Conservation (phyloP, 257 asterid genomes). For the Fraxinus americana region DNA sequence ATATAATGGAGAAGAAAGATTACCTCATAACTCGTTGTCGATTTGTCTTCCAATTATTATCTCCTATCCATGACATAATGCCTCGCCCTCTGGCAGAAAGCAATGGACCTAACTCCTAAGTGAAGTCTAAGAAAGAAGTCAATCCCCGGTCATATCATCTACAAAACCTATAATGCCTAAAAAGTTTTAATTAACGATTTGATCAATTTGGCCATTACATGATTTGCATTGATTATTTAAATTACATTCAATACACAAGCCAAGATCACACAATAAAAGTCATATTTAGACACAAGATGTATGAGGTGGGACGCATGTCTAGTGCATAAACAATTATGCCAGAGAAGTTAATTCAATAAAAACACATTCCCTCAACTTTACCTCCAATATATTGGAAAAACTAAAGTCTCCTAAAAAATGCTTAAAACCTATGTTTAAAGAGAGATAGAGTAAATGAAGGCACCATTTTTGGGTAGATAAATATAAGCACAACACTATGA, state of each 20-base stretch:
- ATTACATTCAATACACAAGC: not conserved
- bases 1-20: conserved; percentile 16
- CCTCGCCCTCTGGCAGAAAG: conserved; percentile 73
- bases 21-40: conserved; percentile 64
- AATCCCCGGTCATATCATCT: conserved; percentile 20
- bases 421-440: not conserved
- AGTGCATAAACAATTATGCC: not conserved
- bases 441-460: not conserved
- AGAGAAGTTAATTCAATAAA: not conserved
- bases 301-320: not conserved
- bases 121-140: conserved; percentile 50
- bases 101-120: conserved; percentile 66
- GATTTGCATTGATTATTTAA: not conserved
- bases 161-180: conserved; percentile 13
- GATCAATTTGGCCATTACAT: not conserved
- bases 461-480: not conserved
- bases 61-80: conserved; percentile 59
- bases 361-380: not conserved
- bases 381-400: not conserved
- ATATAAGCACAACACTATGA: not conserved
- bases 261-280: not conserved
- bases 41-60: conserved; percentile 62
- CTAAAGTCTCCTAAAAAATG: not conserved
- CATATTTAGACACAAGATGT: not conserved
- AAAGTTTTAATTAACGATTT: conserved; percentile 9